phyloP scores from a whole-genome alignment of 108 stramenopile genomes.

The Fragilariopsis cylindrus region DNA sequence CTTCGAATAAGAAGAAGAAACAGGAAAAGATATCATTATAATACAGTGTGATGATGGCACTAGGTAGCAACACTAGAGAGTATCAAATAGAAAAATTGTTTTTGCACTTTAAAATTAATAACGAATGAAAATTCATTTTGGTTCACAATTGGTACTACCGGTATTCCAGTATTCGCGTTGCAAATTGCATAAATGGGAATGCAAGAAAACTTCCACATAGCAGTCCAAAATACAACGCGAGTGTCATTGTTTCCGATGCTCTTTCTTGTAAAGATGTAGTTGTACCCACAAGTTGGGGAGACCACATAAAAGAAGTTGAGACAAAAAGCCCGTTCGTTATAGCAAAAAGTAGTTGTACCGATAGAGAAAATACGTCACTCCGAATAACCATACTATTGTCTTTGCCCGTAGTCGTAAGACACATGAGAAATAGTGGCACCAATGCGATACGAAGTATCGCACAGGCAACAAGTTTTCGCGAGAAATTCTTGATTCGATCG shows the following conservation, averaged over 20 bases:
- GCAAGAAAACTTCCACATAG: slow-evolving; percentile 45
- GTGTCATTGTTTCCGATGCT: slow-evolving; percentile 48
- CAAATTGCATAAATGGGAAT: slow-evolving; percentile 37
- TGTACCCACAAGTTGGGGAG: slow-evolving; percentile 26
- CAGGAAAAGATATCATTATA: not conserved
- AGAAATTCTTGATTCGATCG: slow-evolving; percentile 14
- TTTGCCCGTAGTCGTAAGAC: slow-evolving; percentile 6
- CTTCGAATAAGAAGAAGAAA: not conserved
- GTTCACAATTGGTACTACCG: not conserved
- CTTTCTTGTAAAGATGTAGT: slow-evolving; percentile 30
- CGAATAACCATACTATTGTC: slow-evolving; percentile 16
- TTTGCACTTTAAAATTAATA: not conserved
- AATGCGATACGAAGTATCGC: slow-evolving; percentile 34
- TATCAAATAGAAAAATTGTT: not conserved
- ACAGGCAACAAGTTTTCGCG: slow-evolving; percentile 28
- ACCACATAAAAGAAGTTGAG: slow-evolving; percentile 40
- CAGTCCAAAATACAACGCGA: slow-evolving; percentile 47
- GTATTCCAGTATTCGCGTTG: not conserved
- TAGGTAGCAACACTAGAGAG: not conserved
- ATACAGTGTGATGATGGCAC: not conserved
- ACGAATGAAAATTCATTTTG: not conserved
- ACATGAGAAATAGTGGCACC: slow-evolving; percentile 39
- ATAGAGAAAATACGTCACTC: slow-evolving; percentile 44
- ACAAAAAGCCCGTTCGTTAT: slow-evolving; percentile 48
- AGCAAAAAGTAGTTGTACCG: slow-evolving; percentile 40